Evolutionary conservation across 2,329 filamentous ascomycete species (phyloP).

Genomic region (Aspergillus neoniger): DNA sequence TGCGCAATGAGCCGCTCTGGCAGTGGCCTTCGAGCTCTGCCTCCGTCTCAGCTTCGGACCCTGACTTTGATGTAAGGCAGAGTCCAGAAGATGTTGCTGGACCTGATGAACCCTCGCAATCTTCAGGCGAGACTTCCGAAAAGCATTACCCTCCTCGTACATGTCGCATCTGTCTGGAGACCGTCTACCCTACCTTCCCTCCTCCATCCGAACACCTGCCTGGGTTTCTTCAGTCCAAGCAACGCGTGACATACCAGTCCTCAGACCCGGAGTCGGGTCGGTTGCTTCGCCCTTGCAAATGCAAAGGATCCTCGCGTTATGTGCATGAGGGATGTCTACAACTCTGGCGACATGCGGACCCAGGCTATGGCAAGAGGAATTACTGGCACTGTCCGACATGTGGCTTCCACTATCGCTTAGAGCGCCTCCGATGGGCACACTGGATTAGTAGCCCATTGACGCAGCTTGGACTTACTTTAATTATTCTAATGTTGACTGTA

Average conservation of each 20-base stretch:
- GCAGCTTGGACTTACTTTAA: slow-evolving; percentile 69
- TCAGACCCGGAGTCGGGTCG: slow-evolving; percentile 73
- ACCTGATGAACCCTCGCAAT: slow-evolving; percentile 16
- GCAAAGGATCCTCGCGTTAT: slow-evolving; percentile 89
- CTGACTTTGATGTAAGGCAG: slow-evolving; percentile 12
- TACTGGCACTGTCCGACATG: slow-evolving; percentile 90
- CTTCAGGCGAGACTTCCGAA: slow-evolving; percentile 29
- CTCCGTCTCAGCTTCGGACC: slow-evolving; percentile 1
- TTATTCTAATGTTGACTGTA: slow-evolving; percentile 70
- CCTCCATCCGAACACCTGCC: slow-evolving; percentile 56
- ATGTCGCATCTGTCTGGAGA: slow-evolving; percentile 88
- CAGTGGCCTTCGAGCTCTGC: slow-evolving; percentile 25
- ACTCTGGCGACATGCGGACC: slow-evolving; percentile 76
- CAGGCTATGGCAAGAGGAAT: slow-evolving; percentile 63
- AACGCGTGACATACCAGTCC: slow-evolving; percentile 70
- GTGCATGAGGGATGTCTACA: slow-evolving; percentile 90
- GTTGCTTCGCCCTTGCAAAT: slow-evolving; percentile 85
- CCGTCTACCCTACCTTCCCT: slow-evolving; percentile 62
- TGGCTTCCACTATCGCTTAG: slow-evolving; percentile 76
- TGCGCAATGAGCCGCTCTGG: slow-evolving; percentile 29
- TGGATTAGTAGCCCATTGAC: slow-evolving; percentile 67
- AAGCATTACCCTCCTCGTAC: slow-evolving; percentile 69
- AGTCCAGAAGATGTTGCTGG: slow-evolving; percentile 15
- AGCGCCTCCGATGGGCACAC: slow-evolving; percentile 73
- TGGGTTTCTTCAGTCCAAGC: slow-evolving; percentile 57